Conservation (phyloP, 2,329 filamentous ascomycete genomes). For the Coniella vitis region DNA sequence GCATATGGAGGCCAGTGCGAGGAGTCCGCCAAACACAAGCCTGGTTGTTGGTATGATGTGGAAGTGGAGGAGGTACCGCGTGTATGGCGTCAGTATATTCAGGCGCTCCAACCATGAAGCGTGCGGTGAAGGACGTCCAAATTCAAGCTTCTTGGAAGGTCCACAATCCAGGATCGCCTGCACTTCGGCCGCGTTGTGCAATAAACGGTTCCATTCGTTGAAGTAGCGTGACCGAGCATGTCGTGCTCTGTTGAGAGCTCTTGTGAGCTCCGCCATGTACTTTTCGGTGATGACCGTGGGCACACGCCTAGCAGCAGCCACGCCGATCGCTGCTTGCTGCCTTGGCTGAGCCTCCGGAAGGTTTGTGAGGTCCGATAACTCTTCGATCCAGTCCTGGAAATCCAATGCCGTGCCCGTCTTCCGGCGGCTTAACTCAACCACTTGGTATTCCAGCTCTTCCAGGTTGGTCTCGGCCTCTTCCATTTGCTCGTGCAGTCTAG, state of each 20-base stretch:
- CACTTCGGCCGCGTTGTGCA: constrained; percentile 65
- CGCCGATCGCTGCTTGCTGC: constrained; percentile 31
- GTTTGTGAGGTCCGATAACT: constrained; percentile 71
- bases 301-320: constrained; percentile 41
- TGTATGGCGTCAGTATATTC: constrained; percentile 68
- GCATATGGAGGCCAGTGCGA: constrained; percentile 69
- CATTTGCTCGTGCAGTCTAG: constrained; percentile 77
- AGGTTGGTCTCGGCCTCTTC: constrained; percentile 75
- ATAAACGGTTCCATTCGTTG: constrained; percentile 76
- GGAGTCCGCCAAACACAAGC: constrained; percentile 57
- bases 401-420: constrained; percentile 71
- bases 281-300: constrained; percentile 87
- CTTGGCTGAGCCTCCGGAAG: constrained; percentile 55
- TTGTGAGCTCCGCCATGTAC: constrained; percentile 83
- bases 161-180: constrained; percentile 81
- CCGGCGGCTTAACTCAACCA: constrained; percentile 69
- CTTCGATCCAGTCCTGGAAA: constrained; percentile 93
- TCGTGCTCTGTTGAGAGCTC: constrained; percentile 71
- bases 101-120: constrained; percentile 47
- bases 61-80: constrained; percentile 71
- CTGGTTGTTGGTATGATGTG: constrained; percentile 64
- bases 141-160: constrained; percentile 72
- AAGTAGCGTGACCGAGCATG: constrained; percentile 79
- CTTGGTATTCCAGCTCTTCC: constrained; percentile 74
- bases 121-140: constrained; percentile 52